Percentiles rank a stretch among this genome's conserved stretches.
phyloP scores from a whole-genome alignment of 208 protist species.

The Acanthamoeba sp. region DNA sequence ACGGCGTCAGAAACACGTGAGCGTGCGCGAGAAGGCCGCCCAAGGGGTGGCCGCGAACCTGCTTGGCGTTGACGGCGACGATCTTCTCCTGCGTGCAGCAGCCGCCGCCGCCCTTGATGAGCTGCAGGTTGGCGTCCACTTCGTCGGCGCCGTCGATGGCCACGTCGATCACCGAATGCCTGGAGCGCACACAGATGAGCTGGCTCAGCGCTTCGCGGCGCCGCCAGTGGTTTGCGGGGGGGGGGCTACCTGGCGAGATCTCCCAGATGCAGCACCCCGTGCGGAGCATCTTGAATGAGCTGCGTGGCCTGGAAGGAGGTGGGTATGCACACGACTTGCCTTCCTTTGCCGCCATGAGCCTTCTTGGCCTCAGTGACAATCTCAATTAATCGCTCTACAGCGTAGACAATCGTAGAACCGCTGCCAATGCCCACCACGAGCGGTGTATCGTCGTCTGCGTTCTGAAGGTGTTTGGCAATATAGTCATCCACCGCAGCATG shows the following conservation, averaged over 20 bases:
- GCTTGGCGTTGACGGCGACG: constrained; percentile 79
- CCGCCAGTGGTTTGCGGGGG: too few relatives aligned
- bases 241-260: constrained; percentile 71
- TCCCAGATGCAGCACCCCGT: constrained; percentile 72
- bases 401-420: constrained; percentile 89
- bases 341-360: constrained; percentile 71
- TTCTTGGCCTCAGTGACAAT: background rate
- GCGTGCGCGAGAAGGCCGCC: background rate
- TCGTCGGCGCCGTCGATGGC: constrained; percentile 90
- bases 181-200: background rate
- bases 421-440: constrained; percentile 85
- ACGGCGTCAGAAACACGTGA: background rate
- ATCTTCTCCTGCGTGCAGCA: constrained; percentile 87
- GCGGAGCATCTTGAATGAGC: constrained; percentile 82
- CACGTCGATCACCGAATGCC: constrained; percentile 81
- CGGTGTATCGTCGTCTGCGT: background rate
- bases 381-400: constrained; percentile 82
- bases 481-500: constrained; percentile 81
- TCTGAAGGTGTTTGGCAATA: background rate
- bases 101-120: constrained; percentile 86
- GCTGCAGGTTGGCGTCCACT: constrained; percentile 80
- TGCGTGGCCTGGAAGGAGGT: constrained; percentile 89
- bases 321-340: constrained; percentile 84
- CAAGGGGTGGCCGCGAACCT: background rate
- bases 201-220: too few relatives aligned